A percentile compares a stretch with the other conserved stretches of the same genome.
Evolutionary conservation across 1,139 yeast genomes (phyloP).

Genomic region (Meyerozyma athensensis): DNA sequence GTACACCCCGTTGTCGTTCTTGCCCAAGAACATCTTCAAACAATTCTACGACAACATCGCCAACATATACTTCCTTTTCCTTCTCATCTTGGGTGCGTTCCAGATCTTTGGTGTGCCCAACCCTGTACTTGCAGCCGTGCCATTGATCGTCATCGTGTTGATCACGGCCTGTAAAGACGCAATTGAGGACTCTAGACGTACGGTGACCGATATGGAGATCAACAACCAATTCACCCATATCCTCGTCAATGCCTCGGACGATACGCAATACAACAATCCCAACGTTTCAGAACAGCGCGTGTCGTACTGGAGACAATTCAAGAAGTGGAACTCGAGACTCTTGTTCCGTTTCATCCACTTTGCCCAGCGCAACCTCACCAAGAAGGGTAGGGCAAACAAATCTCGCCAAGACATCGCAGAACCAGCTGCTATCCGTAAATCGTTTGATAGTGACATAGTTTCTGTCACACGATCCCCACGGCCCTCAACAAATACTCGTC

Average conservation of each 20-base stretch:
- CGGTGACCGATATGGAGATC: conserved; percentile 72
- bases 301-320: conserved; percentile 62
- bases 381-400: conserved; percentile 35
- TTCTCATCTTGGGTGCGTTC: conserved; percentile 49
- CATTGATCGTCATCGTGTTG: conserved; percentile 52
- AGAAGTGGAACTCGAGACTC: conserved; percentile 39
- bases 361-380: conserved; percentile 29
- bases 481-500: conserved; percentile 6
- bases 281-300: conserved; percentile 72
- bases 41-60: conserved; percentile 57
- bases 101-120: conserved; percentile 55
- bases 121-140: conserved; percentile 54
- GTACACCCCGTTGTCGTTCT: conserved; percentile 51
- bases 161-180: conserved; percentile 56
- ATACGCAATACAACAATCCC: conserved; percentile 59
- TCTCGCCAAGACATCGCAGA: conserved; percentile 17
- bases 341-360: conserved; percentile 26
- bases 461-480: conserved; percentile 12
- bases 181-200: conserved; percentile 63
- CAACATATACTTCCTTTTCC: conserved; percentile 47
- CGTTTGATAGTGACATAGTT: conserved; percentile 31
- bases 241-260: conserved; percentile 21
- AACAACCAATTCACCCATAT: conserved; percentile 84
- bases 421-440: conserved; percentile 18
- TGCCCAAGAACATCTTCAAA: conserved; percentile 48